A percentile compares a stretch with the other conserved stretches of the same genome.
phyloP scores from a whole-genome alignment of 2,329 filamentous ascomycete species.

The Cordyceps cicadae region DNA sequence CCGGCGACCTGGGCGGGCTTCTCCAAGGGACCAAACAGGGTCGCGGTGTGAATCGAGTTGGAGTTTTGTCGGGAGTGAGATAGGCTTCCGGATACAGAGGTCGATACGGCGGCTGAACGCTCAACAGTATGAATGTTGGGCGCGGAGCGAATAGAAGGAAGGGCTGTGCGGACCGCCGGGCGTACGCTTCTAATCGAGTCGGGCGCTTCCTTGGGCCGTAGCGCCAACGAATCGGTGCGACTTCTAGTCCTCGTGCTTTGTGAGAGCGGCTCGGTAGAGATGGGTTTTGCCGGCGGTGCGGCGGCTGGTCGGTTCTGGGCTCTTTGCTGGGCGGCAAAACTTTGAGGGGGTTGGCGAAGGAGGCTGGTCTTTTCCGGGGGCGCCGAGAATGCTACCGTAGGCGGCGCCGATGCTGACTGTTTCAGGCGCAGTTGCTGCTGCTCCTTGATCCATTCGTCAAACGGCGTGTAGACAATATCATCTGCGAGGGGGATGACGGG shows the following conservation, averaged over 20 bases:
- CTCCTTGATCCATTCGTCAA: conserved; percentile 52
- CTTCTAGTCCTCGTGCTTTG: conserved; percentile 24
- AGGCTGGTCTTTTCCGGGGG: conserved; percentile 31
- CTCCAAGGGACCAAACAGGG: conserved; percentile 50
- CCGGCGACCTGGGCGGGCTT: conserved; percentile 40
- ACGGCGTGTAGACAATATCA: conserved; percentile 56
- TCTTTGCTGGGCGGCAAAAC: conserved; percentile 58
- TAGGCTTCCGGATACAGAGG: conserved; percentile 19
- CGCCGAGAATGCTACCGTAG: conserved; percentile 15
- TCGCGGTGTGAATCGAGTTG: conserved; percentile 30
- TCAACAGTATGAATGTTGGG: conserved; percentile 23
- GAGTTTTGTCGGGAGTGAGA: conserved; percentile 22
- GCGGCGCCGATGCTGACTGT: conserved; percentile 22
- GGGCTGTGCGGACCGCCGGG: conserved; percentile 1
- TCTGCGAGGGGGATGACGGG: conserved; percentile 54
- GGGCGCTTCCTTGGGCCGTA: conserved; percentile 6
- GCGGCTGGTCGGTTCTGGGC: conserved; percentile 42
- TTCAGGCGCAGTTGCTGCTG: conserved; percentile 33
- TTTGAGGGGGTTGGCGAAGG: conserved; percentile 49
- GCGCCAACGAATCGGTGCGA: conserved; percentile 14
- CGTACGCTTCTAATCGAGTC: conserved; percentile 7
- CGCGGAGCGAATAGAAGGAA: conserved; percentile 18
- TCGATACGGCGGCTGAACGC: conserved; percentile 21
- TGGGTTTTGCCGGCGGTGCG: conserved; percentile 19
- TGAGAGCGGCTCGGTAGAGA: conserved; percentile 18